Conservation (phyloP, 2,329 filamentous ascomycete species). For the Myriosclerotinia scirpicola region DNA sequence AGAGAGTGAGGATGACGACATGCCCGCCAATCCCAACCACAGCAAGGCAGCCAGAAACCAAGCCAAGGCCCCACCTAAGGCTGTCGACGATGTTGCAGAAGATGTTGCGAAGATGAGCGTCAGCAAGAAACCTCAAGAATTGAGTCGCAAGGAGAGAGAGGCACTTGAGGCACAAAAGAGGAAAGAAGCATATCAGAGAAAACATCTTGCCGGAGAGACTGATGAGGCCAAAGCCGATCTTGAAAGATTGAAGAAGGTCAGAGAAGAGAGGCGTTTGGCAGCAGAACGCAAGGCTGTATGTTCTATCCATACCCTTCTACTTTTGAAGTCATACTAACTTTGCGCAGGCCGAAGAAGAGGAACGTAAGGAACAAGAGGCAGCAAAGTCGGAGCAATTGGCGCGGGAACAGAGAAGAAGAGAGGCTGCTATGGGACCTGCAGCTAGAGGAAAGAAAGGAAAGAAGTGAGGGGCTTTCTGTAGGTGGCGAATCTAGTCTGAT, state of each 20-base stretch:
- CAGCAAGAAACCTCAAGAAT: conserved; percentile 49
- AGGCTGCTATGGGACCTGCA: conserved; percentile 36
- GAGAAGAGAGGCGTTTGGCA: conserved; percentile 83
- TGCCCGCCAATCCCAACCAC: conserved; percentile 92
- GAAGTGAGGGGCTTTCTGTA: conserved; percentile 7
- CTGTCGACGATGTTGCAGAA: conserved; percentile 53
- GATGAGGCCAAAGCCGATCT: conserved; percentile 91
- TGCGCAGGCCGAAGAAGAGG: conserved; percentile 43
- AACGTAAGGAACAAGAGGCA: conserved; percentile 43
- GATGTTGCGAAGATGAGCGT: conserved; percentile 56
- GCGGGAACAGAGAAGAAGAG: conserved; percentile 46
- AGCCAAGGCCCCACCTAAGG: conserved; percentile 44
- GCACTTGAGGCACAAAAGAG: conserved; percentile 83
- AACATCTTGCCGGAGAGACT: conserved; percentile 94
- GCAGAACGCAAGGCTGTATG: conserved; percentile 77
- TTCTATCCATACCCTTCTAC: conserved; percentile 19
- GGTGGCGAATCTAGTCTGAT: conserved; percentile 2
- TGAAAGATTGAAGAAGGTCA: conserved; percentile 76
- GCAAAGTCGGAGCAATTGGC: conserved; percentile 49
- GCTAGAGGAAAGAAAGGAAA: conserved; percentile 21
- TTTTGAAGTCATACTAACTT: conserved; percentile 28
- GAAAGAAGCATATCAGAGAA: conserved; percentile 85
- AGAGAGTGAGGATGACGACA: conserved; percentile 57
- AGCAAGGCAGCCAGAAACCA: conserved; percentile 70
- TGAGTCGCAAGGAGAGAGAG: conserved; percentile 70